Evolutionary conservation across 352 stramenopile species (phyloP).

Genomic region (Thalassiosira ordinaria): DNA sequence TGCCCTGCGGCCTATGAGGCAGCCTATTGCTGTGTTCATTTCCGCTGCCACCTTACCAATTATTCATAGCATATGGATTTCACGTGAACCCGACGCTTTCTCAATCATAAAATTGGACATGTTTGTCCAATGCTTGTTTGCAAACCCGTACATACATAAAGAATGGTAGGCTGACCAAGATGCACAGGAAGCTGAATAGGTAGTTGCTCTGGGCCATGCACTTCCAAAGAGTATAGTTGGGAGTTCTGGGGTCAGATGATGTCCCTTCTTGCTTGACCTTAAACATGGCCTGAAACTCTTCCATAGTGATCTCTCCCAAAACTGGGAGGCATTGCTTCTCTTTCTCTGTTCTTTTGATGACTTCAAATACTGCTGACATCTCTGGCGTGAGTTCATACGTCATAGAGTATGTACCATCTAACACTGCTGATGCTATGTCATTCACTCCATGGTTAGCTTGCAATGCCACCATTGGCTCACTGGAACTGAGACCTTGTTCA

Average conservation of each 20-base stretch:
- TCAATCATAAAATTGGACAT: slow-evolving; percentile 42
- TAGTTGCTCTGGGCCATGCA: background rate
- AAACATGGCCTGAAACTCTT: slow-evolving; percentile 18
- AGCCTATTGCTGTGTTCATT: slow-evolving; percentile 25
- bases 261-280: slow-evolving; percentile 16
- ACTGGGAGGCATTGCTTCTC: background rate
- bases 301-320: background rate
- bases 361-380: slow-evolving; percentile 3
- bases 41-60: slow-evolving; percentile 51
- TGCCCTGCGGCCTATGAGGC: slow-evolving; percentile 1
- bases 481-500: background rate
- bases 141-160: slow-evolving; percentile 31
- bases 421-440: background rate
- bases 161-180: slow-evolving; percentile 14
- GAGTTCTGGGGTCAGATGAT: background rate
- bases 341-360: background rate
- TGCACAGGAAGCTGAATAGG: background rate
- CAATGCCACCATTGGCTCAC: background rate
- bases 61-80: slow-evolving; percentile 50
- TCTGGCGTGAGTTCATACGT: background rate
- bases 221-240: slow-evolving; percentile 22
- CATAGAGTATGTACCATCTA: background rate
- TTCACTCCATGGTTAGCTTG: background rate
- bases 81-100: slow-evolving; percentile 31
- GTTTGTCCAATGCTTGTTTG: slow-evolving; percentile 9